Evolutionary conservation across 495 filamentous ascomycete species (phyloP).

Genomic region (Filosporella fistucella): DNA sequence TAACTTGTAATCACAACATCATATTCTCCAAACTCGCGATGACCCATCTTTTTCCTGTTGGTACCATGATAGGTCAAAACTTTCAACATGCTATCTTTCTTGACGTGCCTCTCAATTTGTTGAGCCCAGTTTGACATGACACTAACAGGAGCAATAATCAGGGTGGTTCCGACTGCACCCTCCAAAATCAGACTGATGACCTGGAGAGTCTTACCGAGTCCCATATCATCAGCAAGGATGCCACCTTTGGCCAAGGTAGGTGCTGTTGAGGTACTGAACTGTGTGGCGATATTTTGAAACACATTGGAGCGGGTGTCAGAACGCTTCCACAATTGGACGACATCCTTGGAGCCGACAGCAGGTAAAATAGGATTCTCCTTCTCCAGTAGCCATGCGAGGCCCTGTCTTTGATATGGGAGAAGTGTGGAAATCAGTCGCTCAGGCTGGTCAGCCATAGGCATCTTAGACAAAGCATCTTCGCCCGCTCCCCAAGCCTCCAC

Average conservation of each 20-base stretch:
- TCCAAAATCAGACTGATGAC: constrained; percentile 77
- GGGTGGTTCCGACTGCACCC: constrained; percentile 53
- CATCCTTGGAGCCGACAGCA: constrained; percentile 49
- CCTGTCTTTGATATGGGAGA: constrained; percentile 78
- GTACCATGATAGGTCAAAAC: constrained; percentile 75
- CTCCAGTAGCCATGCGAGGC: constrained; percentile 75
- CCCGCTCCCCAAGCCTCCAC: constrained; percentile 63
- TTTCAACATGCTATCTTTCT: constrained; percentile 50
- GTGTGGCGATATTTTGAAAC: constrained; percentile 75
- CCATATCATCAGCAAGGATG: constrained; percentile 92
- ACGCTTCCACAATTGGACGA: constrained; percentile 80
- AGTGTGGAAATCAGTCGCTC: constrained; percentile 56
- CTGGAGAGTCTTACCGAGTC: constrained; percentile 88
- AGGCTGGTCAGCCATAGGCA: constrained; percentile 73
- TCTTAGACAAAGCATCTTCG: constrained; percentile 64
- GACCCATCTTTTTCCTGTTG: constrained; percentile 48
- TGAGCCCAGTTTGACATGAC: constrained; percentile 93
- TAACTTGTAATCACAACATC: constrained; percentile 87
- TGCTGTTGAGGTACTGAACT: constrained; percentile 50
- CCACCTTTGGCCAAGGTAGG: constrained; percentile 74
- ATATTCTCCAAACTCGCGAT: constrained; percentile 48
- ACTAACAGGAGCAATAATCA: constrained; percentile 79
- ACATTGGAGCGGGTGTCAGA: constrained; percentile 32
- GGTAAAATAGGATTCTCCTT: constrained; percentile 72
- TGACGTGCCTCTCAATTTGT: constrained; percentile 73